Conservation (phyloP, 2,329 filamentous ascomycete species). For the Xylaria sp. region DNA sequence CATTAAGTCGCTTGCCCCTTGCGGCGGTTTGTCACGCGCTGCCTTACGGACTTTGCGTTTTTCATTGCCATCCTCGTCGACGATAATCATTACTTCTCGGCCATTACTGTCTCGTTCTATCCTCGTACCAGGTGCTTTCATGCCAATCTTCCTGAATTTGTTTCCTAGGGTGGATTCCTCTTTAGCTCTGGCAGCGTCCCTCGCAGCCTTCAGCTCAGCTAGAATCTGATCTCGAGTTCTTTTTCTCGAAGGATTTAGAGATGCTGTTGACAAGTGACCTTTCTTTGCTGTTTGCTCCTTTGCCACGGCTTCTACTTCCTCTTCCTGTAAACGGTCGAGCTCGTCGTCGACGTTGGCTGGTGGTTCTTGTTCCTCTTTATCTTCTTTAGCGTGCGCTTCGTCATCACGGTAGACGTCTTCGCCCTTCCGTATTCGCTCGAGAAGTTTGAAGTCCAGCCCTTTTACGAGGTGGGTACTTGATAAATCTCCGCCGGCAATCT, state of each 20-base stretch:
- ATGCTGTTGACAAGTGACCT: conserved; percentile 62
- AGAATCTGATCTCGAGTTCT: conserved; percentile 69
- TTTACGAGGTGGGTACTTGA: conserved; percentile 87
- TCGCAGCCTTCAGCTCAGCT: conserved; percentile 68
- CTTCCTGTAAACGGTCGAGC: conserved; percentile 62
- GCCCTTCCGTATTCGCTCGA: conserved; percentile 70
- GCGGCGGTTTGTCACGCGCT: conserved; percentile 42
- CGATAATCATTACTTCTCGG: conserved; percentile 67
- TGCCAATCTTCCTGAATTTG: conserved; percentile 69
- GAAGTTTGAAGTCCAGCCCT: conserved; percentile 83
- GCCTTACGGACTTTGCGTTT: conserved; percentile 67
- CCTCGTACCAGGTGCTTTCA: conserved; percentile 58
- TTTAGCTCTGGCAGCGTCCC: conserved; percentile 63
- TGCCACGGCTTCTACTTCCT: conserved; percentile 58
- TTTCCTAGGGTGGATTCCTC: conserved; percentile 59
- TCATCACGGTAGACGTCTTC: conserved; percentile 66
- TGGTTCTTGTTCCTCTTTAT: conserved; percentile 44
- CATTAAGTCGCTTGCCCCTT: conserved; percentile 50
- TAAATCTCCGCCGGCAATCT: conserved; percentile 84
- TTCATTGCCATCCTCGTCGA: conserved; percentile 70
- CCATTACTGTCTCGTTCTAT: conserved; percentile 67
- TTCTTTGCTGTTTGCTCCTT: conserved; percentile 63
- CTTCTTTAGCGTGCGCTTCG: conserved; percentile 39
- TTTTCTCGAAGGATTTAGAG: conserved; percentile 62
- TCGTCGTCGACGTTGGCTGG: conserved; percentile 67